Percentiles rank a stretch among this genome's conserved stretches.
phyloP scores from a whole-genome alignment of 805 yeast genomes.

The Ogataea angusta region DNA sequence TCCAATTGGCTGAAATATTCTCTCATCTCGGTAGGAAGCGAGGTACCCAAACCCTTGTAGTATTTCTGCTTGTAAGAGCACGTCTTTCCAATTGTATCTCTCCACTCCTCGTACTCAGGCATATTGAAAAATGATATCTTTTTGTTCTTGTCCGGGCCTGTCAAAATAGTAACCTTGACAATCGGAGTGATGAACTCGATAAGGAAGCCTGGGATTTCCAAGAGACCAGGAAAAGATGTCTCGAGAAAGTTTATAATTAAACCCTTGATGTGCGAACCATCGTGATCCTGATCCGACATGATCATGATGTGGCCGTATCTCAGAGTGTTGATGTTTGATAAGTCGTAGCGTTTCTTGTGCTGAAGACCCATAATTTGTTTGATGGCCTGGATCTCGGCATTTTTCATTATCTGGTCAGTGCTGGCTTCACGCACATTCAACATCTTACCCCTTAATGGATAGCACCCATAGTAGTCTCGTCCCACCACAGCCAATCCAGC shows the following conservation, averaged over 20 bases:
- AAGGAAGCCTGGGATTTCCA: constrained; percentile 86
- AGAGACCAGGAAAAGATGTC: constrained; percentile 88
- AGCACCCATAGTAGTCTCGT: constrained; percentile 91
- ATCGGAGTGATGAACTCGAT: constrained; percentile 96
- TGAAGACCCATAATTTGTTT: constrained; percentile 94
- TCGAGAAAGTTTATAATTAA: constrained; percentile 89
- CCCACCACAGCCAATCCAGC: constrained; percentile 95
- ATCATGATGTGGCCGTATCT: constrained; percentile 97
- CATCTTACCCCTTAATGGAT: constrained; percentile 92
- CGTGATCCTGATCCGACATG: constrained; percentile 99
- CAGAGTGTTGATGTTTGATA: constrained; percentile 61
- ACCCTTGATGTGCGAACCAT: constrained; percentile 97
- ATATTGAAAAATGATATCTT: constrained; percentile 80
- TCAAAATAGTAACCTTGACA: constrained; percentile 78
- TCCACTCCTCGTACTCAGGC: constrained; percentile 96
- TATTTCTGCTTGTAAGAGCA: constrained; percentile 90
- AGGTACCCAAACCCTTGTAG: constrained; percentile 98
- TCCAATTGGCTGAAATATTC: constrained; percentile 86
- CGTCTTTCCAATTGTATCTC: constrained; percentile 71
- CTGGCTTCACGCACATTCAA: constrained; percentile 95
- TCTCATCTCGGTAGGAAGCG: constrained; percentile 75
- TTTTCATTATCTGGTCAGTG: constrained; percentile 90
- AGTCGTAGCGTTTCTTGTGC: constrained; percentile 74
- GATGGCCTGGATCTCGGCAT: constrained; percentile 91
- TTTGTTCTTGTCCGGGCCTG: constrained; percentile 50